Base-by-base conservation (phyloP, 768 basidiomycete genomes). In the Leccinum arenicola region DNA sequence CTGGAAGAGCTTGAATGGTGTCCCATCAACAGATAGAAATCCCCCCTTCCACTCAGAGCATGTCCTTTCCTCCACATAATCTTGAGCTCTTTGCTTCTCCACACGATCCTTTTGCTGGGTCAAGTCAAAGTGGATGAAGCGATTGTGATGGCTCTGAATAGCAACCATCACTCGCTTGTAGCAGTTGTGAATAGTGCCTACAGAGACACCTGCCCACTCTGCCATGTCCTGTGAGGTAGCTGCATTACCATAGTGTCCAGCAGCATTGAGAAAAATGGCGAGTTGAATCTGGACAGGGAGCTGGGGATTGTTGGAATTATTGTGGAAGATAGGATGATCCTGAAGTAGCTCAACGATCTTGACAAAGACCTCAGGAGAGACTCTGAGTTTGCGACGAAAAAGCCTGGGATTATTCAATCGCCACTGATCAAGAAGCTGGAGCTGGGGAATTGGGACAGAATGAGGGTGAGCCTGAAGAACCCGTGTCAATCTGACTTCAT, bases 201-300 rank as follows among this genome's bases (percentile, higher is more conserved):
- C 33, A 9, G 60, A 60, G 27, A 59, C 45, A 4, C 69, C 67
- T 29, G 69, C 64, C 52, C 57, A 59, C 4, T 62, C 52, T 31
- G 66, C 65, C 23, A 70, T 56, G 55, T 71, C 71, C 11, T 66
- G 25, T 11, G 55, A 50, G 1, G 58, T 59, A 1, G 56, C 59
- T 2, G 55, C 56, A 54, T 67, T 67, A 0, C 54, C 52, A 29
- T 31, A 62, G 17, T 75, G 70, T 1, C 74, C 70, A 35, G 65
- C 58, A 7, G 62, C 51, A 54, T 11, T 65, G 61, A 31, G 53
- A 25, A 62, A 78, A 73, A 19, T 75, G 68, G 23, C 69, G 54
- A 23, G 59, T 55, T 76, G 76, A 3, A 62, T 55, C 8, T 66
- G 61, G 27, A 75, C 60, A 1, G 70, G 69, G 1, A 70, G 58